phyloP scores from a whole-genome alignment of 1,139 yeast species.

The Scheffersomyces titani region DNA sequence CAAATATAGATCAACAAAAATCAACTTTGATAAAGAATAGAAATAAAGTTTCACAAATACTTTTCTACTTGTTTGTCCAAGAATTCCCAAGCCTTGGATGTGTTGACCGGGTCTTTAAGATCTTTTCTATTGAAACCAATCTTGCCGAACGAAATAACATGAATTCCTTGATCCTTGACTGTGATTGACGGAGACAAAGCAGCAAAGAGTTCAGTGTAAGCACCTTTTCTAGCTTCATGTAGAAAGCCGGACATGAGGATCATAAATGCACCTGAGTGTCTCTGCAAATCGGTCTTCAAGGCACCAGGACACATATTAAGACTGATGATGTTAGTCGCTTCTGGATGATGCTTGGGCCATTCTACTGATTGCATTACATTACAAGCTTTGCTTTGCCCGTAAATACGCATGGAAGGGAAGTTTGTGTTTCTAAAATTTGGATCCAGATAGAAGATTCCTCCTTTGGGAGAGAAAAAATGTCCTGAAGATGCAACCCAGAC shows the following conservation, averaged over 20 bases:
- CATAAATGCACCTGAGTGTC: constrained; percentile 22
- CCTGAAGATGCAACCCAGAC: constrained; percentile 48
- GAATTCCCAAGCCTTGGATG: constrained; percentile 7
- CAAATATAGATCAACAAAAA: background rate
- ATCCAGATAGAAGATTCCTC: constrained; percentile 43
- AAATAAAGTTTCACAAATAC: background rate
- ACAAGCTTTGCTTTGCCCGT: constrained; percentile 52
- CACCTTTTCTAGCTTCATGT: constrained; percentile 39
- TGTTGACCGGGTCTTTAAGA: constrained; percentile 3
- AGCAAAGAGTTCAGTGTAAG: constrained; percentile 19
- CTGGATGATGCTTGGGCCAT: constrained; percentile 36
- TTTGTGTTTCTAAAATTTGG: constrained; percentile 17
- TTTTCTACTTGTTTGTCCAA: constrained; percentile 5
- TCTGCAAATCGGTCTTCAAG: constrained; percentile 39
- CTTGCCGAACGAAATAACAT: constrained; percentile 7
- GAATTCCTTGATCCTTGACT: constrained; percentile 6
- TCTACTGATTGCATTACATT: constrained; percentile 38
- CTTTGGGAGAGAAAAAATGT: constrained; percentile 33
- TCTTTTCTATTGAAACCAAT: constrained; percentile 8
- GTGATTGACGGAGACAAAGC: constrained; percentile 13
- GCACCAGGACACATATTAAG: constrained; percentile 48
- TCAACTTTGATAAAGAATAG: background rate
- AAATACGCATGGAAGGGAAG: constrained; percentile 11
- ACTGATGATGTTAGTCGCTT: constrained; percentile 26
- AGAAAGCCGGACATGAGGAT: constrained; percentile 12